Evolutionary conservation across 768 basidiomycete genomes (phyloP), one percentile per base, ranked within the genome.

Genomic region (Suillus brevipes): DNA sequence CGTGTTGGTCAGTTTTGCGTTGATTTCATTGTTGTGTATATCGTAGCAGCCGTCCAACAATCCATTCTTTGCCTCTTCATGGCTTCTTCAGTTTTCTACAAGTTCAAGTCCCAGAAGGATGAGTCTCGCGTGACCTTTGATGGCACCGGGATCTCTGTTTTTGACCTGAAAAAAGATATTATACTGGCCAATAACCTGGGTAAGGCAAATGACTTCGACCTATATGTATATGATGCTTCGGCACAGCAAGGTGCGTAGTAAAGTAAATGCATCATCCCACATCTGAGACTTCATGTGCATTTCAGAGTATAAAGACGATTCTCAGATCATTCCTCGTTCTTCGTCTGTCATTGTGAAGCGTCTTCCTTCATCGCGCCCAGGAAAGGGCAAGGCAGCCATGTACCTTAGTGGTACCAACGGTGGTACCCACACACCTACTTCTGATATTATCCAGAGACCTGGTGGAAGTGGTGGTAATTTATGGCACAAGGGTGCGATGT

Each of bases 121-220:
- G 97, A 99, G 79, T 95, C 95, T 64, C 84, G 95, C 75, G 89
- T 99, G 78, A 90, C 94, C 62, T 98, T 99, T 83, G 97, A 99
- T 76, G 97, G 97, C 73, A 98, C 97, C 70, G 94, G 95, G 68
- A 99, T 99, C 75, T 95, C 95, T 74, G 95, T 99, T 71, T 99
- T 98, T 84, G 97, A 99, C 80, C 83, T 99, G 79, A 99, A 99
- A 82, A 93, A 90, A 83, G 97, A 99, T 80, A 94, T 99, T 75
- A 97, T 99, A 73, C 82, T 97, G 73, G 92, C 92, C 75, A 98
- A 98, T 76, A 95, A 91, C 76, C 88, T 99, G 80, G 91, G 90
- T 81, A 96, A 95, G 84, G 95, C 94, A 65, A 94, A 91, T 74
- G 97, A 99, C 75, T 98, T 99, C 82, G 97, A 99, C 79, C 85